Percentiles rank a stretch among this genome's conserved stretches.
Conservation (phyloP, 2,329 filamentous ascomycete species). For the Elsinoe australis region DNA sequence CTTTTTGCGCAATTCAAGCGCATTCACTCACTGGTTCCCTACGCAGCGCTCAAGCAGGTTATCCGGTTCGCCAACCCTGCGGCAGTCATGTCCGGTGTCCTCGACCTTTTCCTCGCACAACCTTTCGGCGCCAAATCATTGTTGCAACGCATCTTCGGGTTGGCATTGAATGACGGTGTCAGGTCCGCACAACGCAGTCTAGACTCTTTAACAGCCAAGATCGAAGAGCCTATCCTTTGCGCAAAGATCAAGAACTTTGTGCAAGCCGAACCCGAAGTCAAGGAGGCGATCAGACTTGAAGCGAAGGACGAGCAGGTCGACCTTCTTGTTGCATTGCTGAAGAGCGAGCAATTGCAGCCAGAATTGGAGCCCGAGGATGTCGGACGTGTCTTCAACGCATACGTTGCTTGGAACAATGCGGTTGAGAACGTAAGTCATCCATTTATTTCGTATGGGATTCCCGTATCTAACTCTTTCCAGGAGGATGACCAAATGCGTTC, state of each 20-base stretch:
- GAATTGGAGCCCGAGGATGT: conserved; percentile 67
- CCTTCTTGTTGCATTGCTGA: conserved; percentile 73
- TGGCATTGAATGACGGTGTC: conserved; percentile 87
- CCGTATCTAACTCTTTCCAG: conserved; percentile 23
- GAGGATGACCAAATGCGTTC: conserved; percentile 80
- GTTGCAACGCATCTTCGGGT: conserved; percentile 87
- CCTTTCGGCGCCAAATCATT: conserved; percentile 85
- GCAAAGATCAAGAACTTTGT: conserved; percentile 76
- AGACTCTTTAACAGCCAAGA: conserved; percentile 65
- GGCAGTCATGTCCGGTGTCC: conserved; percentile 89
- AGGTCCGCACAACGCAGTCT: conserved; percentile 79
- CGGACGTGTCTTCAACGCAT: conserved; percentile 82
- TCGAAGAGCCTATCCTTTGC: conserved; percentile 71
- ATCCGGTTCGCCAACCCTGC: conserved; percentile 95
- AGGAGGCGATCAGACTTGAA: conserved; percentile 65
- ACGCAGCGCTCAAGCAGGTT: conserved; percentile 88
- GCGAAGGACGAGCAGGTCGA: conserved; percentile 69
- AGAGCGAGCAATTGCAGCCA: conserved; percentile 68
- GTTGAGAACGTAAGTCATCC: conserved; percentile 61
- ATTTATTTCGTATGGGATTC: conserved; percentile 6
- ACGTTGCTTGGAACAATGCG: conserved; percentile 90
- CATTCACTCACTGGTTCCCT: conserved; percentile 91
- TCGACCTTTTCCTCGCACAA: conserved; percentile 92
- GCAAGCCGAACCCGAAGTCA: conserved; percentile 65
- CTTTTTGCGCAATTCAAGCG: conserved; percentile 88